phyloP scores from a whole-genome alignment of 108 stramenopile genomes.

The Aurantiochytrium sp. region DNA sequence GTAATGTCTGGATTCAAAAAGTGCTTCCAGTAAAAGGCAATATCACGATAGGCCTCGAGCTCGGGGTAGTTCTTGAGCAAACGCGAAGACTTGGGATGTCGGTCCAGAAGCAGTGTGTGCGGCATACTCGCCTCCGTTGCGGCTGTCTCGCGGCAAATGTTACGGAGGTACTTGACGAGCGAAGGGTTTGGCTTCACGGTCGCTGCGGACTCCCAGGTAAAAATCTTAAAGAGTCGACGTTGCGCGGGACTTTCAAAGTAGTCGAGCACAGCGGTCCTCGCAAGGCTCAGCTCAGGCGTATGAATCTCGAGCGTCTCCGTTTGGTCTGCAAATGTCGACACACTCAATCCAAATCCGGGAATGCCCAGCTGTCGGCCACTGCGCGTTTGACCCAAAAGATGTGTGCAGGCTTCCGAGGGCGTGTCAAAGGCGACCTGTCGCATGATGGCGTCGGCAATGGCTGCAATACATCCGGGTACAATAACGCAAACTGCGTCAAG shows the following conservation, averaged over 20 bases:
- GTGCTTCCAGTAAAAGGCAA: slow-evolving; percentile 34
- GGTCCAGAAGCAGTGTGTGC: background rate
- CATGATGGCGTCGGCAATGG: slow-evolving; percentile 26
- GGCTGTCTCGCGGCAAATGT: slow-evolving; percentile 20
- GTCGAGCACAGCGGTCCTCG: slow-evolving; percentile 25
- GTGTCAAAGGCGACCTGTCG: slow-evolving; percentile 20
- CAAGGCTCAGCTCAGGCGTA: slow-evolving; percentile 19
- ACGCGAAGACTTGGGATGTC: background rate
- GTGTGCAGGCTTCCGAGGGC: slow-evolving; percentile 25
- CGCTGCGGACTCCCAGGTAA: slow-evolving; percentile 20
- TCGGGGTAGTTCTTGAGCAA: slow-evolving; percentile 31
- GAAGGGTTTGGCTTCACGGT: background rate
- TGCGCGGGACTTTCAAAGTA: slow-evolving; percentile 25
- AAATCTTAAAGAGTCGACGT: slow-evolving; percentile 20
- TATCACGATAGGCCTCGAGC: slow-evolving; percentile 19
- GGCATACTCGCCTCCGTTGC: background rate
- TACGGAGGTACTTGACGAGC: slow-evolving; percentile 26
- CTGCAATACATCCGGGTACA: slow-evolving; percentile 19
- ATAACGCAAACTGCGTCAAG: slow-evolving; percentile 25
- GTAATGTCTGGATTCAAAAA: slow-evolving; percentile 23
- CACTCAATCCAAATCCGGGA: slow-evolving; percentile 21
- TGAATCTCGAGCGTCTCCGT: slow-evolving; percentile 28
- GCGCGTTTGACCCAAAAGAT: slow-evolving; percentile 14
- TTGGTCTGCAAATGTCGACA: slow-evolving; percentile 25
- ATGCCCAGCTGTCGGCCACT: slow-evolving; percentile 19